Evolutionary conservation across 495 filamentous ascomycete genomes (phyloP).

Genomic region (Neurospora sp.): DNA sequence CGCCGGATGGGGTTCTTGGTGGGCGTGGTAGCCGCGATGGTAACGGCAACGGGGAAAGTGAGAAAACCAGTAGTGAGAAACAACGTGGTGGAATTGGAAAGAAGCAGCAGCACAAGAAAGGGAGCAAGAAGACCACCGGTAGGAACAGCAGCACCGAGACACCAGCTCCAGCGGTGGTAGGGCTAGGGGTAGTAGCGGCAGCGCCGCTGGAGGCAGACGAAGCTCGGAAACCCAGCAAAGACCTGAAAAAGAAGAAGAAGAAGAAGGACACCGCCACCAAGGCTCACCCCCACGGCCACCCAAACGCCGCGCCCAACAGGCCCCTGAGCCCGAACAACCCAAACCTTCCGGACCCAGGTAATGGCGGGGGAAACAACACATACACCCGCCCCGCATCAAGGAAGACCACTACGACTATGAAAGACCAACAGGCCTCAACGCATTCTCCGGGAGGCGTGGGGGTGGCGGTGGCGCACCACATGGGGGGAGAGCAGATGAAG

Average conservation of each 20-base stretch:
- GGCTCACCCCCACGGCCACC: too few relatives aligned
- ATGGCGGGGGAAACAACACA: background rate
- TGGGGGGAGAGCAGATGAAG: conserved; percentile 4
- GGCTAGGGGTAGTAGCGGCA: background rate
- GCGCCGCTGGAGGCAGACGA: background rate
- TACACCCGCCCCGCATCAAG: background rate
- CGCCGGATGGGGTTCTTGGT: background rate
- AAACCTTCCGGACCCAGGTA: conserved; percentile 1
- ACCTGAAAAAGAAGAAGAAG: background rate
- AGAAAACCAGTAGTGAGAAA: background rate
- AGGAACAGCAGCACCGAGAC: background rate
- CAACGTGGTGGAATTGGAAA: background rate
- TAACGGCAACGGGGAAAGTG: background rate
- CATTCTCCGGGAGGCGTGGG: background rate
- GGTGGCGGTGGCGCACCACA: background rate
- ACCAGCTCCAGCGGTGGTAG: background rate
- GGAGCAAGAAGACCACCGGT: background rate
- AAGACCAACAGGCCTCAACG: background rate
- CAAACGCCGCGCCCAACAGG: background rate
- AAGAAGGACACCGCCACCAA: background rate
- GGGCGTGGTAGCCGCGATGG: background rate
- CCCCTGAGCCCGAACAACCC: background rate
- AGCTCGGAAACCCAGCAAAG: background rate
- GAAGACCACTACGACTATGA: background rate
- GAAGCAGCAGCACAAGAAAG: background rate